Percentiles rank a stretch among this genome's conserved stretches.
Evolutionary conservation across 1,139 yeast species (phyloP).

Genomic region (Yueomyces sp.): DNA sequence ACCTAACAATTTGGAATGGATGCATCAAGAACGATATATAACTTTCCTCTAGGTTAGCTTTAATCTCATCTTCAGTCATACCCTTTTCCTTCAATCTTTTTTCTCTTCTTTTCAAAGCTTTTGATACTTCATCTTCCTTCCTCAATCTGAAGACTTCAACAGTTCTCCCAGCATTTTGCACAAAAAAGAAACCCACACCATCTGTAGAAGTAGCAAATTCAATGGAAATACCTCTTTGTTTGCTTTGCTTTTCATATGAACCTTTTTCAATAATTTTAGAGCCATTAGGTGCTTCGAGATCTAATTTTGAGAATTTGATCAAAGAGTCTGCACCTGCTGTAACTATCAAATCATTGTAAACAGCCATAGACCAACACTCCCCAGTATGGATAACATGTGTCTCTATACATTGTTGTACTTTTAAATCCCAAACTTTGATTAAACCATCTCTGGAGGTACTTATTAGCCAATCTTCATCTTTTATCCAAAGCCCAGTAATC

Average conservation of each 20-base stretch:
- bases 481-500: constrained; percentile 59
- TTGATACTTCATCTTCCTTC: constrained; percentile 62
- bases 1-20: constrained; percentile 49
- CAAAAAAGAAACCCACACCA: constrained; percentile 40
- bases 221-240: constrained; percentile 56
- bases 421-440: constrained; percentile 85
- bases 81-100: constrained; percentile 70
- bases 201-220: constrained; percentile 34
- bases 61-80: constrained; percentile 48
- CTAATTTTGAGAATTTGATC: constrained; percentile 68
- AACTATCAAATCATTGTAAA: constrained; percentile 33
- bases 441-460: constrained; percentile 83
- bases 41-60: constrained; percentile 39
- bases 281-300: constrained; percentile 41
- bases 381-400: constrained; percentile 90
- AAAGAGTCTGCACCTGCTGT: constrained; percentile 78
- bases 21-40: constrained; percentile 49
- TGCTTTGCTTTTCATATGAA: constrained; percentile 62
- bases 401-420: constrained; percentile 80
- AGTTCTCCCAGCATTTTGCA: constrained; percentile 71
- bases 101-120: constrained; percentile 67
- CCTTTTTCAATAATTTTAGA: constrained; percentile 52
- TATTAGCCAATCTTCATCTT: constrained; percentile 56
- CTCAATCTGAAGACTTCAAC: constrained; percentile 76
- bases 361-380: constrained; percentile 80